Base-by-base conservation (phyloP, 441 rosid species). In the Lepidium campestre region DNA sequence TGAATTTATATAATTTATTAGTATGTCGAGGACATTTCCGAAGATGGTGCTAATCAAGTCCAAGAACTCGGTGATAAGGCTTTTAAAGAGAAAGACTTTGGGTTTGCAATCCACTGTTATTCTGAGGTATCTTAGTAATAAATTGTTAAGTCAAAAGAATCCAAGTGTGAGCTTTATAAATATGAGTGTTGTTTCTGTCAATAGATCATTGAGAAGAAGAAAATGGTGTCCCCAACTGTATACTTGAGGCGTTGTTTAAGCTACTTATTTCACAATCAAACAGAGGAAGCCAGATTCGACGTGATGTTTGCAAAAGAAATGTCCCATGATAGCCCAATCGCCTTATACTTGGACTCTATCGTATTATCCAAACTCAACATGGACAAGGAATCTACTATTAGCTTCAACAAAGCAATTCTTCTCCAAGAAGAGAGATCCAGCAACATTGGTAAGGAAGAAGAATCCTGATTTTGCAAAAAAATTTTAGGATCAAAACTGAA, bases 11-110 rank as follows among this genome's bases (percentile, higher is more conserved):
- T n/a, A n/a, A n/a, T n/a, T n/a, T n/a, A n/a, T n/a, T 57, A 1
- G 10, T 54, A 67, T 70, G 35, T 34, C 32, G 8, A 22, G 96
- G 68, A 79, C 47, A 84, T 91, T 59, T 87, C 87, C 77, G 84
- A 87, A 80, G 96, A 89, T 29, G 34, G 6, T 29, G 68, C 80
- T 86, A 77, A 78, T 83, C 72, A 86, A 84, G 80, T 86, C 23
- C 81, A 92, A 64, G 84, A 86, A 81, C 85, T 78, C 6, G 94
- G 94, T 31, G 96, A 90, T 68, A 75, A 48, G 57, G 87, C 94
- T 10, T 90, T 90, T 64, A 75, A 83, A 5, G 85, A 81, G 49
- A 73, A 82, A 76, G 92, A 90, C 78, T 90, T 84, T 60, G 82
- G 83, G 74, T 74, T 83, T 18, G 89, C 94, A 61, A 81, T 84